Evolutionary conservation across 768 basidiomycete genomes (phyloP), one percentile per base, ranked within the genome.

Genomic region (Guyanaporus albipodus): DNA sequence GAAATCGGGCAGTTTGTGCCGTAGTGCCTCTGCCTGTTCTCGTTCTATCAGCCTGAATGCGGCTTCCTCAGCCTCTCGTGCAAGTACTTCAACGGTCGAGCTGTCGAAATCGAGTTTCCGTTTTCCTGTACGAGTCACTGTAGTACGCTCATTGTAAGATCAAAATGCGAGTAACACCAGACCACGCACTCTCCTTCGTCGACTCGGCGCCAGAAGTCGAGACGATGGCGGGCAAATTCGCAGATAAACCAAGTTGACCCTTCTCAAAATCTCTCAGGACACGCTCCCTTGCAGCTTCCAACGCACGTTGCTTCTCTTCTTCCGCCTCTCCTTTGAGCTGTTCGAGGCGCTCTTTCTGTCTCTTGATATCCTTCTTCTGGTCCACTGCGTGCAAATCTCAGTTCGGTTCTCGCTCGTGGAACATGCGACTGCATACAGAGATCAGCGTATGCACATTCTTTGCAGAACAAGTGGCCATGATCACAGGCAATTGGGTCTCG

Each of bases 401-500:
- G 46, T 33, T 43, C 41, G 37, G 15, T 28, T 26, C 38, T 32
- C 46, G 21, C 52, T 43, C 44, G 44, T 11, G 14, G 42, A 44
- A 33, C 27, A 45, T 8, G 31, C n/a, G 27, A 42, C 37, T 23
- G 18, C 85, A 63, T 70, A 89, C 87, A 64, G 23, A 95, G 79
- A 60, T 94, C 90, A 2, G 85, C 80, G 49, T 93, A 82, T 21
- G 86, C 85, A 58, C 96, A 98, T 69, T 97, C 95, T 62, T 87
- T 91, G 76, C 96, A 99, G 65, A 92, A 98, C 19, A 98, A 56
- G 67, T 98, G 96, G 0, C 96, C 96, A 41, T 88, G 78, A 18
- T 70, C 57, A 59, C 96, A 98, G 10, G 85, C 79, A 27, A 94
- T 72, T 0, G 95, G 91, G 42, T 92, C 86, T 38, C 88, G 72